phyloP scores from a whole-genome alignment of 495 filamentous ascomycete species.

The Recurvomyces mirabilis region DNA sequence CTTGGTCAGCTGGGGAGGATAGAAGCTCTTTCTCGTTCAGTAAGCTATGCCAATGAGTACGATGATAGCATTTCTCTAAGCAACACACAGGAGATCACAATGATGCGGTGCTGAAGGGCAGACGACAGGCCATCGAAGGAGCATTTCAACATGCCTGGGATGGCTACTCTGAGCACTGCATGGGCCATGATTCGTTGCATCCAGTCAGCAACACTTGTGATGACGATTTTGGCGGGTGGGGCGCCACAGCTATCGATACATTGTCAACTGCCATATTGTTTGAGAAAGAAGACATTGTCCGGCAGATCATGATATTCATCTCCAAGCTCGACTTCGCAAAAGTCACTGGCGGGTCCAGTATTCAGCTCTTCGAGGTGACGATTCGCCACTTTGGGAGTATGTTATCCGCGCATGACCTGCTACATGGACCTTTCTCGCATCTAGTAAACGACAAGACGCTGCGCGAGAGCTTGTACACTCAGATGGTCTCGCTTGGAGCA shows the following conservation, averaged over 20 bases:
- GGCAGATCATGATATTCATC: slow-evolving; percentile 7
- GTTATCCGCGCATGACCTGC: slow-evolving; percentile 69
- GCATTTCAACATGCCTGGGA: slow-evolving; percentile 14
- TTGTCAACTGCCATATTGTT: slow-evolving; percentile 15
- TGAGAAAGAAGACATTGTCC: slow-evolving; percentile 7
- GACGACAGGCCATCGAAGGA: slow-evolving; percentile 3
- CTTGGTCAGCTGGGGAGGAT: no score
- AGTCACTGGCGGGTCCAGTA: neutral
- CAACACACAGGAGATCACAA: no score
- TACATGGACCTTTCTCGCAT: slow-evolving; percentile 7
- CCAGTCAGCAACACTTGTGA: slow-evolving; percentile 8
- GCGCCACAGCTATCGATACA: slow-evolving; percentile 13
- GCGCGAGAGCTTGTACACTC: neutral
- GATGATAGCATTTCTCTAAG: no score
- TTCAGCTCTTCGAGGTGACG: slow-evolving; percentile 74
- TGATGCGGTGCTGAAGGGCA: no score
- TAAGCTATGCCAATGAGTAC: no score
- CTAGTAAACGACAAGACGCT: neutral
- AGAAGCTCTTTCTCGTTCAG: no score
- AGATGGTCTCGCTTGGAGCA: slow-evolving; percentile 4
- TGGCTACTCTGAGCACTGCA: slow-evolving; percentile 5
- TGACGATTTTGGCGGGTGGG: slow-evolving; percentile 10
- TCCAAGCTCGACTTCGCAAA: slow-evolving; percentile 5
- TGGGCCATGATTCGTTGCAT: slow-evolving; percentile 10
- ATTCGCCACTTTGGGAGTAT: slow-evolving; percentile 82